Percentiles rank a stretch among this genome's conserved stretches.
phyloP scores from a whole-genome alignment of 768 basidiomycete species.

The Rhodocollybia butyracea region DNA sequence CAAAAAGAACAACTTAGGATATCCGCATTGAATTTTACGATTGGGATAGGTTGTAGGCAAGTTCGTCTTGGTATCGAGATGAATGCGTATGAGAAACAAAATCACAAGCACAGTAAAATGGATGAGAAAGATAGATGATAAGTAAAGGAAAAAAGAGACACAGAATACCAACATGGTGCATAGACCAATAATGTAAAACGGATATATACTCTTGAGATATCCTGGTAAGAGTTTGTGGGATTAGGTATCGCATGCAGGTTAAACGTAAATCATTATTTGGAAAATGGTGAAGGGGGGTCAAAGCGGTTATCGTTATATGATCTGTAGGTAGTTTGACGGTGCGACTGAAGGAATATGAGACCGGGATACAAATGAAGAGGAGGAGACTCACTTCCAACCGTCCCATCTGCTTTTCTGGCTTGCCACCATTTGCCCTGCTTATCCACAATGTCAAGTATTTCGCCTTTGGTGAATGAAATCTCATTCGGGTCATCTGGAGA shows the following conservation, averaged over 20 bases:
- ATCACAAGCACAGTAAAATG: background rate
- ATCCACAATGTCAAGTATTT: constrained; percentile 89
- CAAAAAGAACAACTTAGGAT: too few relatives aligned
- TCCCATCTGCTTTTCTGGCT: constrained; percentile 74
- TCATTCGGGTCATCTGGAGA: constrained; percentile 95
- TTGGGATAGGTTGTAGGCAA: background rate
- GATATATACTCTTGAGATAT: too few relatives aligned
- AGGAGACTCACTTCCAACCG: constrained; percentile 65
- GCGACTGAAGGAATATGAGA: constrained; percentile 50
- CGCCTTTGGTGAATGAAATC: constrained; percentile 90
- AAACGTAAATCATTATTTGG: background rate
- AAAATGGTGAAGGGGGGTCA: background rate
- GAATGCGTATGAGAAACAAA: background rate
- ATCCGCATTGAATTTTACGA: too few relatives aligned
- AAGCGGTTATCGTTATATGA: constrained; percentile 44
- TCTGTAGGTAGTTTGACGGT: constrained; percentile 83
- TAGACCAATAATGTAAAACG: background rate
- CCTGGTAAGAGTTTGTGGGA: background rate
- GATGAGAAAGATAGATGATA: background rate
- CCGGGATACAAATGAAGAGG: constrained; percentile 11
- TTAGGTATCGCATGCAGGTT: constrained; percentile 2
- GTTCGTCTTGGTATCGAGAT: background rate
- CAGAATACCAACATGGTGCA: background rate
- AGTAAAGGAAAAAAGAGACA: background rate
- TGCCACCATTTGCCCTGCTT: constrained; percentile 96